A percentile compares a stretch with the other conserved stretches of the same genome.
Conservation (phyloP, 768 basidiomycete species). For the Mycena galericulata region DNA sequence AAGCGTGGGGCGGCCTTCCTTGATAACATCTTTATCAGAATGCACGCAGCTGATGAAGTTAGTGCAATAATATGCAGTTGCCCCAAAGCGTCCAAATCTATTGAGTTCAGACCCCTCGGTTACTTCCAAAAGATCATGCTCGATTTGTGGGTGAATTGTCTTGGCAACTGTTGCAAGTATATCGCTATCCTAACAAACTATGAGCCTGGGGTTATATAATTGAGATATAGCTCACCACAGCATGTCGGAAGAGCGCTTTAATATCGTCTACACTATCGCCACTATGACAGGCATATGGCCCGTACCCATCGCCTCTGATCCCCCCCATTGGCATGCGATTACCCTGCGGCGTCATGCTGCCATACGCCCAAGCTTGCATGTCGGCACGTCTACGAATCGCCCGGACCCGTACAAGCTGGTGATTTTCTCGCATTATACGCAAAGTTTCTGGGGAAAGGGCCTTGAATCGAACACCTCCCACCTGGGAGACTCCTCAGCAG, state of each 20-base stretch:
- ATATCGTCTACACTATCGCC: background rate
- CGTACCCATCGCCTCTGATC: background rate
- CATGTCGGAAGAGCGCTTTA: background rate
- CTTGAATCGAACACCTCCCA: slow-evolving; percentile 1
- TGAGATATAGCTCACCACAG: background rate
- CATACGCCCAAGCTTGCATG: background rate
- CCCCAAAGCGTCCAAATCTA: no score
- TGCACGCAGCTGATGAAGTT: no score
- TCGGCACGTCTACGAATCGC: background rate
- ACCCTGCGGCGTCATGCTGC: background rate
- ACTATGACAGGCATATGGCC: background rate
- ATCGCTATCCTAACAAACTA: background rate
- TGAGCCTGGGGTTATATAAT: background rate
- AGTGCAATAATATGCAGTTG: no score
- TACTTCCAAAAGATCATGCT: background rate
- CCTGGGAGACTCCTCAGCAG: background rate
- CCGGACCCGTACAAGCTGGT: background rate
- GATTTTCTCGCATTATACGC: background rate
- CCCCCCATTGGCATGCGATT: background rate
- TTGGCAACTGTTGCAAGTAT: background rate
- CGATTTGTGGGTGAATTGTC: background rate
- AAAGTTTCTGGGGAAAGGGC: background rate
- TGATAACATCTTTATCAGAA: no score
- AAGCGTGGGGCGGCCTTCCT: no score
- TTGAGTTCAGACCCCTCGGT: no score